Evolutionary conservation across 805 yeast genomes (phyloP).

Genomic region (Torulaspora indica): DNA sequence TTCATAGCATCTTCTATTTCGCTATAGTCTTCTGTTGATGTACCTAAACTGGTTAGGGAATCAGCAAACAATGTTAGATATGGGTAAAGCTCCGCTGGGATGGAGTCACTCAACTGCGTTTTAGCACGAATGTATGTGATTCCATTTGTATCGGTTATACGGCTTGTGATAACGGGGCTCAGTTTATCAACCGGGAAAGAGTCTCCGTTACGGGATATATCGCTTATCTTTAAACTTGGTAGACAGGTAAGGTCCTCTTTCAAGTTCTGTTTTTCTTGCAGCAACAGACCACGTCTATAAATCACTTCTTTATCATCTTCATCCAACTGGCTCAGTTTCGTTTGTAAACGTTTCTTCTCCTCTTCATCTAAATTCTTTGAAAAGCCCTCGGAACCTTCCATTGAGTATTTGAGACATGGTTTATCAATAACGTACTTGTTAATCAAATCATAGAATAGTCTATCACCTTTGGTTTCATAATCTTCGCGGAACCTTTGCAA

Average conservation of each 20-base stretch:
- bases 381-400: slow-evolving; percentile 64
- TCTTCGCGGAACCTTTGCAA: slow-evolving; percentile 59
- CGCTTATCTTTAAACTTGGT: slow-evolving; percentile 71
- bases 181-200: slow-evolving; percentile 36
- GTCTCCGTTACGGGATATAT: slow-evolving; percentile 60
- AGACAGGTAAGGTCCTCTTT: slow-evolving; percentile 71
- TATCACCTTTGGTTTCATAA: slow-evolving; percentile 47
- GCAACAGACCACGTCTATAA: slow-evolving; percentile 52
- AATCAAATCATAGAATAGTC: slow-evolving; percentile 57
- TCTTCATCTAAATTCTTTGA: slow-evolving; percentile 48
- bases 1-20: slow-evolving; percentile 82
- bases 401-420: slow-evolving; percentile 64
- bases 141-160: slow-evolving; percentile 74
- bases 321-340: slow-evolving; percentile 42
- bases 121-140: slow-evolving; percentile 70
- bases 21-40: slow-evolving; percentile 62
- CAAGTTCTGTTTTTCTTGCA: slow-evolving; percentile 60
- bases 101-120: slow-evolving; percentile 47
- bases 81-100: slow-evolving; percentile 61
- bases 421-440: slow-evolving; percentile 46
- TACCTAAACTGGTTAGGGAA: slow-evolving; percentile 85
- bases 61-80: slow-evolving; percentile 74
- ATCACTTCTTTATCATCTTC: slow-evolving; percentile 55
- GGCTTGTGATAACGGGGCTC: slow-evolving; percentile 38
- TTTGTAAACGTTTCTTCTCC: slow-evolving; percentile 51